Conservation (phyloP, 2,329 filamentous ascomycete genomes). For the Diaporthe sp. region DNA sequence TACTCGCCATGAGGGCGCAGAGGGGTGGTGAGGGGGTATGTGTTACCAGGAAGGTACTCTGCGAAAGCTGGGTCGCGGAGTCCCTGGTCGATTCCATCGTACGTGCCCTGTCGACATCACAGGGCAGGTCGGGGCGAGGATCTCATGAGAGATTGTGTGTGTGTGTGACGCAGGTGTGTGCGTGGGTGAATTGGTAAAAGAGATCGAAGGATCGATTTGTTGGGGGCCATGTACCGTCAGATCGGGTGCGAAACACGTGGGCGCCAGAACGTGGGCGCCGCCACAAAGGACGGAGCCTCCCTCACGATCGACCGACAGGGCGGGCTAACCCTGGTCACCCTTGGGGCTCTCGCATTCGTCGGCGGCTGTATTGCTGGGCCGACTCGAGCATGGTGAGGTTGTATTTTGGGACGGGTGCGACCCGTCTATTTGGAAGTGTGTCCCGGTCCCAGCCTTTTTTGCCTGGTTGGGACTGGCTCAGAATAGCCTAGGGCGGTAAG, state of each 20-base stretch:
- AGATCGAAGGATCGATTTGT: constrained; percentile 9
- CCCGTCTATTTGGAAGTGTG: neutral
- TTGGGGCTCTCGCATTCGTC: neutral
- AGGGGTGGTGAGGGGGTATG: neutral
- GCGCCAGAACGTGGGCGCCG: constrained; percentile 5
- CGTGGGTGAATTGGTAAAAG: neutral
- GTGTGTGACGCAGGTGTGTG: neutral
- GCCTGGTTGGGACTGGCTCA: neutral
- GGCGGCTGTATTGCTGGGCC: constrained; percentile 1
- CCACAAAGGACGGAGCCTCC: neutral
- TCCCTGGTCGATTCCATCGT: constrained; percentile 18
- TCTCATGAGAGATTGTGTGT: neutral
- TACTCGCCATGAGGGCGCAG: neutral
- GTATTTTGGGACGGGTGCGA: constrained; percentile 2
- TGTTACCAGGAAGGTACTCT: constrained; percentile 38
- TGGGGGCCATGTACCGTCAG: constrained; percentile 7
- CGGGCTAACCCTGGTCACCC: neutral
- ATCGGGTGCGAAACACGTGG: constrained; percentile 11
- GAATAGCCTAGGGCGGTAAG: constrained; percentile 22
- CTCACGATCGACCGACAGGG: constrained; percentile 2
- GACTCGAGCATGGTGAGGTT: neutral
- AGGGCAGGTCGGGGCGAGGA: neutral
- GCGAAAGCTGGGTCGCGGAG: constrained; percentile 33
- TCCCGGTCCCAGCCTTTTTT: neutral
- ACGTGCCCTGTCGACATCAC: neutral